These are phyloP conservation scores for Lachancea dasiensis DNA, from an alignment of 805 yeast genomes.

Conservation along the genomic window DNA sequence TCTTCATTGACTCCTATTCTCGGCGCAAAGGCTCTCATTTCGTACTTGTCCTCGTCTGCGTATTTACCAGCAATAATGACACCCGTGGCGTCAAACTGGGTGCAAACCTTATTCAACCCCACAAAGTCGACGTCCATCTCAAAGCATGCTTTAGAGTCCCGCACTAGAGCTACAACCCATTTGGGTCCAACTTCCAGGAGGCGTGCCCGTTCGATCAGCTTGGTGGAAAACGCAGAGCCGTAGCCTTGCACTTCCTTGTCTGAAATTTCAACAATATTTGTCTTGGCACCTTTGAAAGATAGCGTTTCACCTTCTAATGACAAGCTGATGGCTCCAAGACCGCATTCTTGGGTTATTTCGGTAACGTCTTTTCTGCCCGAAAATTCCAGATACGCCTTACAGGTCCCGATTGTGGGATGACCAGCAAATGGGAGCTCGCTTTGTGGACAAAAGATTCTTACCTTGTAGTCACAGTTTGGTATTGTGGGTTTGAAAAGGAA, in stretches of 20 bases:
- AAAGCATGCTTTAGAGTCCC: constrained; percentile 31
- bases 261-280: constrained; percentile 16
- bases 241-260: constrained; percentile 11
- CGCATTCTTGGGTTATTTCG: constrained; percentile 39
- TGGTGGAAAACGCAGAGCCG: constrained; percentile 11
- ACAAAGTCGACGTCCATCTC: constrained; percentile 31
- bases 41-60: constrained; percentile 28
- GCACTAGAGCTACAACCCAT: constrained; percentile 39
- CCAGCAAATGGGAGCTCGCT: constrained; percentile 57
- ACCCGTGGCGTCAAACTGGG: constrained; percentile 30
- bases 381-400: constrained; percentile 40
- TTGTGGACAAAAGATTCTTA: constrained; percentile 45
- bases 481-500: constrained; percentile 41
- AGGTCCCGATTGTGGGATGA: constrained; percentile 55
- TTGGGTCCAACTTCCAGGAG: constrained; percentile 41
- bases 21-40: constrained; percentile 43
- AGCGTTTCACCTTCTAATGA: constrained; percentile 22
- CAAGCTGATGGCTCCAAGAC: constrained; percentile 38
- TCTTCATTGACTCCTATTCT: constrained; percentile 38
- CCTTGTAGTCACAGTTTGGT: constrained; percentile 35
- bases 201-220: constrained; percentile 21
- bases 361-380: constrained; percentile 25
- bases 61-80: constrained; percentile 36
- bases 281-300: constrained; percentile 26
- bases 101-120: constrained; percentile 18